phyloP scores from a whole-genome alignment of 2,329 filamentous ascomycete species.

The Aspergillus fijiensis region DNA sequence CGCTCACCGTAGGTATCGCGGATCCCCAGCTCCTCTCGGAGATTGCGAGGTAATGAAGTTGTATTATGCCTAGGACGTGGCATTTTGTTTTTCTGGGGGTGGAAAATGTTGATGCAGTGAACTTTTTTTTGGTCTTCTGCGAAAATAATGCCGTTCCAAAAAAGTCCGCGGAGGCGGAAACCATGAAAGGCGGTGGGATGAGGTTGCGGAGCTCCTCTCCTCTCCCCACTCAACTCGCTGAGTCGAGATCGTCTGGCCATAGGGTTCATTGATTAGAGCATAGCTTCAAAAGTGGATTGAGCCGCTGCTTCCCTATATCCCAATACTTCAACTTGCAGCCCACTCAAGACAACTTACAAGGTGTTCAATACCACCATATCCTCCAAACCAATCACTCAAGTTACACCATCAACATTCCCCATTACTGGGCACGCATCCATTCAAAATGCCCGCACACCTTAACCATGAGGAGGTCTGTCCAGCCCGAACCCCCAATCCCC shows the following conservation, averaged over 20 bases:
- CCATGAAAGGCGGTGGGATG: conserved; percentile 16
- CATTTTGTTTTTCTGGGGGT: conserved; percentile 24
- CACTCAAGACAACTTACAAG: not conserved
- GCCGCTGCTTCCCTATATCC: too few relatives aligned
- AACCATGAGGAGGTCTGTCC: conserved; percentile 43
- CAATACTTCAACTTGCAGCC: too few relatives aligned
- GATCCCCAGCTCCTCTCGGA: conserved; percentile 44
- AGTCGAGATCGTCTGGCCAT: conserved; percentile 1
- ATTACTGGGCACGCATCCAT: not conserved
- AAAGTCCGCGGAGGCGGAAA: conserved; percentile 24
- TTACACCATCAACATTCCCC: not conserved
- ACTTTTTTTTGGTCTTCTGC: not conserved
- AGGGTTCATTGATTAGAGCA: not conserved
- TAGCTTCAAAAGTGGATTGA: not conserved
- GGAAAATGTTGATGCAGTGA: not conserved
- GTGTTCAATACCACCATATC: not conserved
- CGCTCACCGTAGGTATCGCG: conserved; percentile 36
- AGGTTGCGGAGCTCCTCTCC: conserved; percentile 12
- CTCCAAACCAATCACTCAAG: not conserved
- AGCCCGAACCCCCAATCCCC: not conserved
- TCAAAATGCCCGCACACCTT: conserved; percentile 37
- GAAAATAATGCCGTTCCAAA: conserved; percentile 18
- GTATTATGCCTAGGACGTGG: conserved; percentile 41
- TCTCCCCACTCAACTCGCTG: conserved; percentile 9
- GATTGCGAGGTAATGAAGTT: conserved; percentile 41